Base-by-base conservation (phyloP, 192 early-diverging fungal genomes). In the Backusella liffmaniae region DNA sequence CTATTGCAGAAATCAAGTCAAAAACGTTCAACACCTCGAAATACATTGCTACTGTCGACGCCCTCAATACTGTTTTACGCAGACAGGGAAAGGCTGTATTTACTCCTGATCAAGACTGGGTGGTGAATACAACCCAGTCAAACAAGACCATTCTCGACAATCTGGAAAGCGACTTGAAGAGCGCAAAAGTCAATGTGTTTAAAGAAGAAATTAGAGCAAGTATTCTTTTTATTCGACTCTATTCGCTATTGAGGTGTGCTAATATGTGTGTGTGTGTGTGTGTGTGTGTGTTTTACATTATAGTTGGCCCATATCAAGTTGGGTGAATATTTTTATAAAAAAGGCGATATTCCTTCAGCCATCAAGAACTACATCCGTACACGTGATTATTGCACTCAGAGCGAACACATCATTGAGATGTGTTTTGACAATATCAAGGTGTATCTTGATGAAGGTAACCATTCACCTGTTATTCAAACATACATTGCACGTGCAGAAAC, bases 131-230 rank as follows among this genome's bases (percentile, higher is more conserved):
- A 16, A 73, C 80, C 41, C 80, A 83, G 35, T 69, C 73, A 36
- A 87, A 79, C 21, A 88, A 88, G 56, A 71, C 75, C 6, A 81
- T 79, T 66, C 73, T 85, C 15, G 92, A 95, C 16, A 85, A 83
- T 75, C 80, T 96, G 32, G 94, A 96, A 62, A 78, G 78, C 23
- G 93, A 96, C 75, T 81, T 96, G n/a, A 93, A 92, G 73, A 88
- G 79, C 68, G 94, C 93, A 81, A 94, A 94, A 67, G 86, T 77
- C 51, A 94, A 93, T 69, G 76, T 90, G 69, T 90, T 94, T 79
- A 96, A 95, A 75, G 95, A 96, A 86, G 91, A 89, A 79, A 94
- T 96, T 67, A 82, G 95, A 71, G 94, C 95, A 85, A 44, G 85
- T 74, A 0, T 34, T 30, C 32, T 32, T 32, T 18, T 32, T 51